Base-by-base conservation (phyloP, 2,329 filamentous ascomycete genomes). In the Epicoccum nigrum region DNA sequence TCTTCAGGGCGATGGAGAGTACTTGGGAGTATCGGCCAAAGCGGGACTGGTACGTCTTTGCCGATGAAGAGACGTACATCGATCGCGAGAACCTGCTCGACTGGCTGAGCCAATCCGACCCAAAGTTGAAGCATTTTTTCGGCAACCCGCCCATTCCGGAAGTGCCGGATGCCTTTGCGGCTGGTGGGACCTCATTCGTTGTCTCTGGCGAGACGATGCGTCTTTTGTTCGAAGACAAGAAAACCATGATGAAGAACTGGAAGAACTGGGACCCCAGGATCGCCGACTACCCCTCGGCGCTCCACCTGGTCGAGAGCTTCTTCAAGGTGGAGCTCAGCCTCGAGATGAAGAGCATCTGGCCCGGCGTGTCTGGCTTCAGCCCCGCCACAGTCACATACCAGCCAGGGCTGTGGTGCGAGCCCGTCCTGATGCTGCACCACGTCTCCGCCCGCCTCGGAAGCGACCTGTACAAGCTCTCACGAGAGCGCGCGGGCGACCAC, bases 51-150 rank as follows among this genome's bases (percentile, higher is more conserved):
- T 86, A 78, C 54, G 71, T 83, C 47, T 86, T 86, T 63, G 77
- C 83, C 38, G 83, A 85, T 58, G 78, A 81, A 0, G 83, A 86
- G 61, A 84, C 82, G 0, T 85, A 82, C 56, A 65, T 84, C 32
- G 72, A 82, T 8, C 82, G 82, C 74, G 70, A 76, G 27, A 82
- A 81, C 25, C 58, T 85, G 32, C 61, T 83, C 13, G 68, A 75
- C 19, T 85, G 81, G 81, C 73, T 86, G 17, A 70, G 72, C 15
- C 71, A 76, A 17, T 77, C 81, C 55, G 77, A 85, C 62, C 57
- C 77, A 2, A 66, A 63, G 2, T 65, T 80, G 51, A 77, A 79
- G 4, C 69, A 74, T 38, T 85, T 84, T 60, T 74, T 83, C 25
- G 83, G 81, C 31, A 81, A 80, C 25, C 59, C 64, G 2, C 62